Percentiles rank a stretch among this genome's conserved stretches.
Evolutionary conservation across 352 stramenopile genomes (phyloP).

Genomic region (Phytophthora chlamydospora): DNA sequence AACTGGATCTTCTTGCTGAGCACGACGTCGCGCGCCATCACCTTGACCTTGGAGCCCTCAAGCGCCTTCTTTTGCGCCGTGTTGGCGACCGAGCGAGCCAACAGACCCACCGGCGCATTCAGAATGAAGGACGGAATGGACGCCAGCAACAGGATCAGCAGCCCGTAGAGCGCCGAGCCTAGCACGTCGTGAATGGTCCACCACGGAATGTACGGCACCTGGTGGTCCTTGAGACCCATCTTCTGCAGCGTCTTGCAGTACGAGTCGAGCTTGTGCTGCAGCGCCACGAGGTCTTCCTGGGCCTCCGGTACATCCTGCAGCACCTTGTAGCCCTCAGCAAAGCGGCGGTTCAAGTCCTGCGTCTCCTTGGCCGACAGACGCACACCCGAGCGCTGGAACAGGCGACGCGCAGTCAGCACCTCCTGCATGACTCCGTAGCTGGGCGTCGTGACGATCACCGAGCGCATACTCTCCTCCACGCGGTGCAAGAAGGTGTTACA

Average conservation of each 20-base stretch:
- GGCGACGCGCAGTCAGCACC: constrained; percentile 94
- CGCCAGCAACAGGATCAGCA: constrained; percentile 87
- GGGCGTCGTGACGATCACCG: constrained; percentile 97
- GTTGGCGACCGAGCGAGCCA: constrained; percentile 80
- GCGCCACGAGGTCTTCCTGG: constrained; percentile 53
- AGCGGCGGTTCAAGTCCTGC: constrained; percentile 91
- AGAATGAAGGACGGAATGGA: constrained; percentile 92
- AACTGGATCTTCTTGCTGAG: constrained; percentile 95
- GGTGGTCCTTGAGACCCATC: constrained; percentile 92
- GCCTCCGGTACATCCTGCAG: constrained; percentile 72
- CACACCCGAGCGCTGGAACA: constrained; percentile 93
- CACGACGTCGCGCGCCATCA: constrained; percentile 89
- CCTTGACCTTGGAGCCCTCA: constrained; percentile 91
- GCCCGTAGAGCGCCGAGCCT: constrained; percentile 85
- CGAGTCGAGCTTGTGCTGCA: constrained; percentile 81
- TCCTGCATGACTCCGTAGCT: constrained; percentile 97
- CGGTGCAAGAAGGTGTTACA: constrained; percentile 86
- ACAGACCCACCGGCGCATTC: constrained; percentile 89
- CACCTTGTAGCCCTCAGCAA: constrained; percentile 91
- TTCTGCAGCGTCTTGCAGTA: constrained; percentile 88
- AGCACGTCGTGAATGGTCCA: constrained; percentile 91
- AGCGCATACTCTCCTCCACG: constrained; percentile 86
- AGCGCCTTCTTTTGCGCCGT: constrained; percentile 85
- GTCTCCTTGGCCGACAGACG: constrained; percentile 90
- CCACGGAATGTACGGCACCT: constrained; percentile 89